These are phyloP conservation scores for Margaritispora aquatica DNA, from an alignment of 495 filamentous ascomycete species.

Conservation along the genomic window DNA sequence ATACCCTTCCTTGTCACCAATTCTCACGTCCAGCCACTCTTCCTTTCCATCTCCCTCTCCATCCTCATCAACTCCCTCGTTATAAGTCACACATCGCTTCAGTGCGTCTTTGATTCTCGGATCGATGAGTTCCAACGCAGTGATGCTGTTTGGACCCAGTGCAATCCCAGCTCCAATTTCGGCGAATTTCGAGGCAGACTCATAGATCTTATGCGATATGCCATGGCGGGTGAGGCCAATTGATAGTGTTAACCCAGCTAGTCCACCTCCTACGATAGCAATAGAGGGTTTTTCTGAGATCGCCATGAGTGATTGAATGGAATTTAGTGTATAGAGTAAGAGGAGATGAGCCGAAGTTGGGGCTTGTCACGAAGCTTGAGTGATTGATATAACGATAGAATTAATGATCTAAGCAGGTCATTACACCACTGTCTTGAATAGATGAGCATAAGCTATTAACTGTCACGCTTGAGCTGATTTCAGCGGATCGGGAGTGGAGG, in stretches of 20 bases:
- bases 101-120: conserved; percentile 33
- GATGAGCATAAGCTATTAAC: too few relatives aligned
- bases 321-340: too few relatives aligned
- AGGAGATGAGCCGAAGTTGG: not conserved
- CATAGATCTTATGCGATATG: conserved; percentile 2
- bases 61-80: not conserved
- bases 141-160: conserved; percentile 51
- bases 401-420: too few relatives aligned
- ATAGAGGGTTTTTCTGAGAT: not conserved
- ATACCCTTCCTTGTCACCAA: not conserved
- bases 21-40: conserved; percentile 17
- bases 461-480: too few relatives aligned
- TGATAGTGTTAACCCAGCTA: conserved; percentile 8
- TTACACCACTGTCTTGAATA: too few relatives aligned
- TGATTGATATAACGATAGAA: too few relatives aligned
- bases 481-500: too few relatives aligned
- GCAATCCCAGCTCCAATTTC: conserved; percentile 54
- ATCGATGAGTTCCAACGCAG: conserved; percentile 46
- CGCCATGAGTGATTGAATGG: not conserved
- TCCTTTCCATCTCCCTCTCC: not conserved
- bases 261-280: conserved; percentile 13
- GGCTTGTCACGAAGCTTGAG: too few relatives aligned
- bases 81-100: not conserved
- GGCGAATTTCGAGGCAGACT: conserved; percentile 4
- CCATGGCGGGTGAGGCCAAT: conserved; percentile 11